These are phyloP conservation scores for Malbranchea zuffiana DNA, from an alignment of 2,329 filamentous ascomycete species.

Conservation along the genomic window DNA sequence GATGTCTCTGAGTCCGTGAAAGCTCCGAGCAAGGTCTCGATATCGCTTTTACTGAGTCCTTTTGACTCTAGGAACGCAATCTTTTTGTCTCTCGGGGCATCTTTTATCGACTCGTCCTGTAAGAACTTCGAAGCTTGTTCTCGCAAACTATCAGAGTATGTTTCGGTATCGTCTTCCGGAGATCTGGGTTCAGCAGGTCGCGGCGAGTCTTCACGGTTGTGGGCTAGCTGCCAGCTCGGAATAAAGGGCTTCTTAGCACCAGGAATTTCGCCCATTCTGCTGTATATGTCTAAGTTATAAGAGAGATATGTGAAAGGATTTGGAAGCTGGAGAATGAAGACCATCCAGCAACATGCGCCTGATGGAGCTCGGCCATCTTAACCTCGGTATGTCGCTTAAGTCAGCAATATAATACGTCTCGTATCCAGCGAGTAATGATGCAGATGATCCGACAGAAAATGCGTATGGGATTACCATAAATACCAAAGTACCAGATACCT, in stretches of 20 bases:
- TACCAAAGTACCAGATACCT: too few relatives aligned
- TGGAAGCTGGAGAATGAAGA: too few relatives aligned
- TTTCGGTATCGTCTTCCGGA: conserved; percentile 5
- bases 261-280: conserved; percentile 22
- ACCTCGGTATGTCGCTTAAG: conserved; percentile 9
- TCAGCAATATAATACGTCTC: neutral
- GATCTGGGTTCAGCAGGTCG: conserved; percentile 10
- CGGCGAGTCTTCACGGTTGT: conserved; percentile 29
- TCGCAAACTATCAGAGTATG: conserved; percentile 30
- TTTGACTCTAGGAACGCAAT: conserved; percentile 66
- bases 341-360: neutral
- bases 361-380: neutral
- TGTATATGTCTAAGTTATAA: too few relatives aligned
- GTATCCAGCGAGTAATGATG: neutral
- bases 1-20: conserved; percentile 25
- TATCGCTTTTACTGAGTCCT: conserved; percentile 56
- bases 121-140: conserved; percentile 68
- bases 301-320: too few relatives aligned
- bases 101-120: conserved; percentile 58
- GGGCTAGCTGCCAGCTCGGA: conserved; percentile 30
- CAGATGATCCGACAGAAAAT: too few relatives aligned
- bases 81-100: conserved; percentile 62
- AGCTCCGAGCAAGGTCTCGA: conserved; percentile 52
- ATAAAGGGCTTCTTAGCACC: conserved; percentile 26
- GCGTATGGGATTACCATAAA: too few relatives aligned